Evolutionary conservation across 148 eudicot species (phyloP).

Genomic region (Chenopodium formosanum): DNA sequence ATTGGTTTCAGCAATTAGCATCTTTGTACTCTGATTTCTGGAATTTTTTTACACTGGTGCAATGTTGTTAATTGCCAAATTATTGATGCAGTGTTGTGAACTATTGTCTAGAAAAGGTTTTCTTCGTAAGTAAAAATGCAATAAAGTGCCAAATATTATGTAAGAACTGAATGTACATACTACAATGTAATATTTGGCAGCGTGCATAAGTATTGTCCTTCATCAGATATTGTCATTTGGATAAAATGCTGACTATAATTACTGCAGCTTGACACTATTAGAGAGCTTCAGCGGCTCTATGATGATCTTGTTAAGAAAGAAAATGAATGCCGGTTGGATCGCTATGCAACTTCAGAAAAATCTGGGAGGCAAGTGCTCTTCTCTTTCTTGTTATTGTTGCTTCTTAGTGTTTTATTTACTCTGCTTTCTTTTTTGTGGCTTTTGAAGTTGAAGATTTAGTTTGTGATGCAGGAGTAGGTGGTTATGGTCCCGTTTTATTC

Average conservation of each 20-base stretch:
- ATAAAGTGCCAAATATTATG: no score
- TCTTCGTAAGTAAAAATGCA: not conserved
- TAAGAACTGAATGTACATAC: not conserved
- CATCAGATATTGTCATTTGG: not conserved
- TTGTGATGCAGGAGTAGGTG: slow-evolving; percentile 65
- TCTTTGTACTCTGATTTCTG: not conserved
- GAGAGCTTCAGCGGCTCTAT: slow-evolving; percentile 82
- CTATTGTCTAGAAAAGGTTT: not conserved
- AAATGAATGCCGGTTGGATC: slow-evolving; percentile 71
- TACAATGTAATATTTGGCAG: not conserved
- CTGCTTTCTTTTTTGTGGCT: not conserved
- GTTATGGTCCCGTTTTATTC: slow-evolving; percentile 84
- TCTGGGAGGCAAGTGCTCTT: slow-evolving; percentile 53
- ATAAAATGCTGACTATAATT: slow-evolving; percentile 20
- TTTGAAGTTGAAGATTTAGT: not conserved
- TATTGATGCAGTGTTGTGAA: not conserved
- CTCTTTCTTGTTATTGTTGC: not conserved
- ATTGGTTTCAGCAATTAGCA: not conserved
- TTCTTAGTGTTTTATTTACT: not conserved
- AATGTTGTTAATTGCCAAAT: not conserved
- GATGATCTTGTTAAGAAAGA: slow-evolving; percentile 84
- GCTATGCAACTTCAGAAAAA: slow-evolving; percentile 70
- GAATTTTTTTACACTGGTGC: not conserved
- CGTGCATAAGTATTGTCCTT: not conserved
- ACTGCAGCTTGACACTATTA: slow-evolving; percentile 71